These are phyloP conservation scores for Orbilia javanica DNA, from an alignment of 2,329 filamentous ascomycete species.

Conservation along the genomic window DNA sequence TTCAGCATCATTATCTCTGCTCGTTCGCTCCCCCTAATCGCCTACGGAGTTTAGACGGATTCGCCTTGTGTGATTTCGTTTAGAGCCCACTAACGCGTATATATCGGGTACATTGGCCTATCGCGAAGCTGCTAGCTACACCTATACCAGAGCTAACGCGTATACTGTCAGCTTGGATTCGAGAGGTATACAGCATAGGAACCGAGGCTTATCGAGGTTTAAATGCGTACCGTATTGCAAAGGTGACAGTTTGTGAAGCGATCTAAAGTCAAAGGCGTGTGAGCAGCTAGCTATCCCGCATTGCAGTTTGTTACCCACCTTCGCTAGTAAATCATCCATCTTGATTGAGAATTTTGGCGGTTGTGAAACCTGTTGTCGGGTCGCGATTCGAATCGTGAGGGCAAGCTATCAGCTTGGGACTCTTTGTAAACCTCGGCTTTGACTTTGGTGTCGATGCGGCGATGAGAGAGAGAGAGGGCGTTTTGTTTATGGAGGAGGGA, in stretches of 20 bases:
- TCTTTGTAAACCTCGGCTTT: neutral
- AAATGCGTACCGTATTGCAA: conserved; percentile 56
- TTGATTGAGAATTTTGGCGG: neutral
- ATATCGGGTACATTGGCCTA: conserved; percentile 61
- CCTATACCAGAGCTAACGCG: conserved; percentile 61
- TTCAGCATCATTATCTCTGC: conserved; percentile 81
- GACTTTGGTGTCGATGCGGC: neutral
- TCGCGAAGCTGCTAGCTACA: conserved; percentile 62
- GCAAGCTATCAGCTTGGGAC: neutral
- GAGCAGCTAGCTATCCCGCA: conserved; percentile 17
- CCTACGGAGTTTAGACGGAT: conserved; percentile 64
- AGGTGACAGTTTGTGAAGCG: conserved; percentile 58
- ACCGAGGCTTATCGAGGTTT: neutral
- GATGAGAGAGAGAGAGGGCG: conserved; percentile 6
- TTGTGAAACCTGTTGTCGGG: neutral
- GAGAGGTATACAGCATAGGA: neutral
- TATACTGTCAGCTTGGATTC: conserved; percentile 15
- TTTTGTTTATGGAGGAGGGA: conserved; percentile 38
- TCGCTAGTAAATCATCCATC: conserved; percentile 58
- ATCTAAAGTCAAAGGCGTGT: conserved; percentile 32
- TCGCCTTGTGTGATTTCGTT: neutral
- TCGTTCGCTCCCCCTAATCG: conserved; percentile 77
- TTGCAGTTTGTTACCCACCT: conserved; percentile 46
- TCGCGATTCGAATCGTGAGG: neutral
- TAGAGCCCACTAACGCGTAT: conserved; percentile 60